Base-by-base conservation (phyloP, 2,329 filamentous ascomycete species). In the Alternaria gaisen region DNA sequence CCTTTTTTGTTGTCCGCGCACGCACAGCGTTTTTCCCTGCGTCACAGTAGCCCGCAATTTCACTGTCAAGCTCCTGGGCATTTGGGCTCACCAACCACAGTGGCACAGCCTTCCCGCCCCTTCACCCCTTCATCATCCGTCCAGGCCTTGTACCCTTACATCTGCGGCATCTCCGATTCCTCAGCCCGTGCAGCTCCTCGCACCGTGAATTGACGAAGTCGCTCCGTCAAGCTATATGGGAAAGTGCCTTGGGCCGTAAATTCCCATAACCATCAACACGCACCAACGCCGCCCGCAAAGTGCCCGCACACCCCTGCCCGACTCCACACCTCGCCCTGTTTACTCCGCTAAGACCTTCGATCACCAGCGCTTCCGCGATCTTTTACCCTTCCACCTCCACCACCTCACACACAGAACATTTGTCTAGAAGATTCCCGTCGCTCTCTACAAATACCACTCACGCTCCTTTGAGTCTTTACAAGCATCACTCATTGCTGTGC, bases 241-340 rank as follows among this genome's bases (percentile, higher is more conserved):
- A 63, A 69, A 71, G 58, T 61, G 57, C 47, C 40, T 11, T 30
- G 34, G 34, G 41, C 53, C 40, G 47, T 40, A 32, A 54, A 63
- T 58, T 64, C 58, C 63, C 71, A 71, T 69, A 53, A 58, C n/a
- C 55, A 47, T 16, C 44, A 34, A 38, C 51, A 53, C 53, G 36
- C 42, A 36, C 55, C 51, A 54, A 42, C 50, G 52, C 56, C 43
- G 56, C 51, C 52, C 52, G 51, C 51, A 50, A 32, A 38, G 43
- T 56, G 56, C 40, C 51, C 60, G 56, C 53, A 58, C 40, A 63
- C 64, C 63, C 69, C 69, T 61, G 65, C 63, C n/a, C 58, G 51
- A 48, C 64, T 67, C 69, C 65, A 67, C 71, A 69, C 65, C 64
- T 61, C 63, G 64, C 64, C 62, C 67, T 72, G 60, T 63, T 69